Evolutionary conservation across 345 rosid species (phyloP).

Genomic region (Syzygium aromaticum): DNA sequence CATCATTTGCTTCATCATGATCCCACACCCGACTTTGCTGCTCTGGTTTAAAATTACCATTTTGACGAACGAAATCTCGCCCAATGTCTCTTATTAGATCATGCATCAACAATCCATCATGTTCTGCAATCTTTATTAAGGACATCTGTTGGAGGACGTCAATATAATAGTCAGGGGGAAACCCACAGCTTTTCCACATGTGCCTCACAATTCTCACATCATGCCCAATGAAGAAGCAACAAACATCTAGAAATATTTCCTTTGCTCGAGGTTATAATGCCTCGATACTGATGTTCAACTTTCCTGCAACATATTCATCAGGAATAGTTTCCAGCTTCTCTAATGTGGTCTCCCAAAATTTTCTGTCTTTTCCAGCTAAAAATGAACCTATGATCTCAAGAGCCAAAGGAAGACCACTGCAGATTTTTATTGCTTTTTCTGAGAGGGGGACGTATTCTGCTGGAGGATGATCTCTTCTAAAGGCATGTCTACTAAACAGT

Average conservation of each 20-base stretch:
- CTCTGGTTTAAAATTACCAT: fast-evolving
- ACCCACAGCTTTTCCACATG: not conserved
- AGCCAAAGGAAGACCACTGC: not conserved
- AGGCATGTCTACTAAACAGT: not conserved
- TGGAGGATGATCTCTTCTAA: not conserved
- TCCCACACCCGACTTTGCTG: not conserved
- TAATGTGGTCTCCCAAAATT: fast-evolving
- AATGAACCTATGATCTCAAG: not conserved
- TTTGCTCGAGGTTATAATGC: not conserved
- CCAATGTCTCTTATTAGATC: not conserved
- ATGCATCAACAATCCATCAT: not conserved
- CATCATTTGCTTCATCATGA: not conserved
- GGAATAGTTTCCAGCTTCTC: not conserved
- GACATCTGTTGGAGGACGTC: not conserved
- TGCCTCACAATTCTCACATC: not conserved
- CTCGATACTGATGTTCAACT: not conserved
- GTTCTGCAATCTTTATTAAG: not conserved
- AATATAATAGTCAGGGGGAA: not conserved
- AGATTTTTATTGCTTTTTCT: not conserved
- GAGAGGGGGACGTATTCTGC: not conserved
- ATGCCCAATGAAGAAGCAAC: not conserved
- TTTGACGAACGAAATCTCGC: too few relatives aligned
- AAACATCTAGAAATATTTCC: not conserved
- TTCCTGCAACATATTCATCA: not conserved
- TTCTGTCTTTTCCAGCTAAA: not conserved